phyloP scores from a whole-genome alignment of 352 stramenopile genomes.

The Globisporangium alternatum region DNA sequence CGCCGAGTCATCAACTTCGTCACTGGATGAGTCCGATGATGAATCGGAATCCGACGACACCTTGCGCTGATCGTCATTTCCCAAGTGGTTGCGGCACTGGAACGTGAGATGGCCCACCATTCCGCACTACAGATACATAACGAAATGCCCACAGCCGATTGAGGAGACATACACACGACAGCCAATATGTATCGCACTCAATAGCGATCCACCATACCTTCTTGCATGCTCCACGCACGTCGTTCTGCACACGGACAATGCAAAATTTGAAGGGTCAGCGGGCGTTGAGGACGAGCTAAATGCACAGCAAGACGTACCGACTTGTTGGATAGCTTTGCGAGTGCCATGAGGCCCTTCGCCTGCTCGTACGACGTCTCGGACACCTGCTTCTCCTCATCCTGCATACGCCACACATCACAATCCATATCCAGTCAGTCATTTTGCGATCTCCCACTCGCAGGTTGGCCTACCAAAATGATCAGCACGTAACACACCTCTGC shows the following conservation, averaged over 20 bases:
- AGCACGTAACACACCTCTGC: constrained; percentile 23
- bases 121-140: constrained; percentile 49
- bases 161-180: not conserved
- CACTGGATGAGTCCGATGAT: constrained; percentile 21
- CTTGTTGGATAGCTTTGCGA: constrained; percentile 94
- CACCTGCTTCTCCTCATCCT: constrained; percentile 57
- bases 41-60: constrained; percentile 29
- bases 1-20: constrained; percentile 27
- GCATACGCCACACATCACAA: not conserved
- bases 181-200: not conserved
- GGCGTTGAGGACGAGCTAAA: too few species aligned
- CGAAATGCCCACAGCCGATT: not conserved
- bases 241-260: constrained; percentile 36
- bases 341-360: constrained; percentile 90
- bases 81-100: constrained; percentile 86
- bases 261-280: not conserved
- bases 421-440: not conserved
- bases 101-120: constrained; percentile 92
- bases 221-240: constrained; percentile 80
- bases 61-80: constrained; percentile 36
- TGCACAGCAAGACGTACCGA: constrained; percentile 37
- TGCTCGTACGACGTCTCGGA: constrained; percentile 84
- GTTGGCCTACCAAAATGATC: not conserved
- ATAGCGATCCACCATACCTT: constrained; percentile 37
- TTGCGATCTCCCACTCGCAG: not conserved